Conservation (phyloP, 345 rosid species). For the Orychophragmus violaceus region DNA sequence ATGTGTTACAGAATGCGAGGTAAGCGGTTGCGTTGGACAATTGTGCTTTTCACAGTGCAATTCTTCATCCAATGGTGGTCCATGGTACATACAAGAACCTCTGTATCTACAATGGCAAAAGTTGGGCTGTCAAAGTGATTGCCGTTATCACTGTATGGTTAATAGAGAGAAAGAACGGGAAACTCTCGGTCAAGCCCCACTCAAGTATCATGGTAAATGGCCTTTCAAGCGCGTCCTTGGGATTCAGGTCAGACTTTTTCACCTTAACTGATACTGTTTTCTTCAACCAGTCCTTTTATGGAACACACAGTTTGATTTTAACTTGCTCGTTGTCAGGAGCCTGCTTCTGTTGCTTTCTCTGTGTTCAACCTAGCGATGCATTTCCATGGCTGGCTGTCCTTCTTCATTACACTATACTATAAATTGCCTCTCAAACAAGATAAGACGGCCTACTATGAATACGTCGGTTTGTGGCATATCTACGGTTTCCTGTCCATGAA, state of each 20-base stretch:
- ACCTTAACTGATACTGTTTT: not conserved
- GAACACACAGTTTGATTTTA: not conserved
- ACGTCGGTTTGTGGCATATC: conserved; percentile 57
- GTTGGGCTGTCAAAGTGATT: conserved; percentile 70
- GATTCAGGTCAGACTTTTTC: conserved; percentile 44
- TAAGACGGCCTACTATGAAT: conserved; percentile 55
- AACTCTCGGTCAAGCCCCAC: conserved; percentile 40
- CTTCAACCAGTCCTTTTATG: not conserved
- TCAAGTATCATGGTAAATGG: conserved; percentile 87
- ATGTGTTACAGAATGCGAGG: conserved; percentile 52
- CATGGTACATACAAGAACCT: conserved; percentile 70
- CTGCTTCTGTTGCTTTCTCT: conserved; percentile 67
- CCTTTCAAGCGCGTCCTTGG: conserved; percentile 64
- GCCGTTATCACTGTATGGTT: conserved; percentile 68
- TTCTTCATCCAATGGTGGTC: conserved; percentile 45
- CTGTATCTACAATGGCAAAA: conserved; percentile 56
- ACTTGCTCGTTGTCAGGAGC: conserved; percentile 39
- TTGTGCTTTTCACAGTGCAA: conserved; percentile 65
- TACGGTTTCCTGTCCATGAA: conserved; percentile 55
- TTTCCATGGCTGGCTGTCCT: conserved; percentile 79
- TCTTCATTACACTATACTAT: conserved; percentile 56
- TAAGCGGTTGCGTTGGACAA: conserved; percentile 55
- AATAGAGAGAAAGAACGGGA: conserved; percentile 51
- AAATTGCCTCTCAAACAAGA: conserved; percentile 50
- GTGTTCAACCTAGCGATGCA: conserved; percentile 65